These are phyloP conservation scores for Colletotrichum sp. DNA, from an alignment of 2,329 filamentous ascomycete genomes.

Conservation along the genomic window DNA sequence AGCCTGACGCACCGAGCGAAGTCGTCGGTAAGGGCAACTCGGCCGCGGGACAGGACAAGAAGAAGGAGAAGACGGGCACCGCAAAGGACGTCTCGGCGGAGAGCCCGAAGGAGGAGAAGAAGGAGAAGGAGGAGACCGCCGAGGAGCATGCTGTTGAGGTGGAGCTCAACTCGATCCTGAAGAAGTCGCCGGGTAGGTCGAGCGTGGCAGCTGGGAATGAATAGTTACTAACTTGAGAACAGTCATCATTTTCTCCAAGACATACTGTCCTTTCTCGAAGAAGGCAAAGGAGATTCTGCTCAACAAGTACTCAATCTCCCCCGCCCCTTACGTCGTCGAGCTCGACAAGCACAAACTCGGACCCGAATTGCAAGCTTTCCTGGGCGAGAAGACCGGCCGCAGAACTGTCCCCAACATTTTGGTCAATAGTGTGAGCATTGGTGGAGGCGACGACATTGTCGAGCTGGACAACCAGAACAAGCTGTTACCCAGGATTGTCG, in stretches of 20 bases:
- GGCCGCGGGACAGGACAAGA: slow-evolving; percentile 54
- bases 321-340: slow-evolving; percentile 86
- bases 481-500: slow-evolving; percentile 74
- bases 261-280: slow-evolving; percentile 86
- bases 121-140: slow-evolving; percentile 53
- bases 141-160: slow-evolving; percentile 69
- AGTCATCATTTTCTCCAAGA: slow-evolving; percentile 97
- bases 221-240: slow-evolving; percentile 13
- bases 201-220: not conserved
- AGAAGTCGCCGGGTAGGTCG: slow-evolving; percentile 77
- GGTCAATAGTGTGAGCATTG: slow-evolving; percentile 86
- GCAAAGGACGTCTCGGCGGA: slow-evolving; percentile 42
- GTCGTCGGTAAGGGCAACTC: slow-evolving; percentile 65
- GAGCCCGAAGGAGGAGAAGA: slow-evolving; percentile 35
- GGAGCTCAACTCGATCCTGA: slow-evolving; percentile 80
- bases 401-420: slow-evolving; percentile 92
- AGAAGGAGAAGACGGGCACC: slow-evolving; percentile 54
- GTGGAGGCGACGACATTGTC: slow-evolving; percentile 86
- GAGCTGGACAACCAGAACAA: slow-evolving; percentile 71
- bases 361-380: slow-evolving; percentile 69
- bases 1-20: slow-evolving; percentile 62
- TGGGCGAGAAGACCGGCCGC: slow-evolving; percentile 77
- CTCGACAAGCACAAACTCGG: slow-evolving; percentile 84
- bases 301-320: slow-evolving; percentile 82
- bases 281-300: slow-evolving; percentile 86